These are phyloP conservation scores for Rhododendron williamsianum DNA, from an alignment of 148 eudicot species.

Conservation along the genomic window DNA sequence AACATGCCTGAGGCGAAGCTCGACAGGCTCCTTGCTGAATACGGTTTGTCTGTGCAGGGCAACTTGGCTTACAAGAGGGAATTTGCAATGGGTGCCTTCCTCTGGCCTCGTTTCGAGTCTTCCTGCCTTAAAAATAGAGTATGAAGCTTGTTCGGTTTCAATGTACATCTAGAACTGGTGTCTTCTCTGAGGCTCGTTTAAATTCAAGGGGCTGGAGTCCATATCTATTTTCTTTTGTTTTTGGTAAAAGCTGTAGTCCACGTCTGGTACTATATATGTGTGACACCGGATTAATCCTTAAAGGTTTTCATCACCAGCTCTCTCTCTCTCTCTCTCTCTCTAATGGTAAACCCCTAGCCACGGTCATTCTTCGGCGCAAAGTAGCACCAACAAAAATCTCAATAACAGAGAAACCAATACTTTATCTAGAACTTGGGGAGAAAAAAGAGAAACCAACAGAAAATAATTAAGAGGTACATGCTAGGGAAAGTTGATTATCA, in stretches of 20 bases:
- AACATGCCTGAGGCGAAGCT: constrained; percentile 49
- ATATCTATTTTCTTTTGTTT: background rate
- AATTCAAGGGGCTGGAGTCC: background rate
- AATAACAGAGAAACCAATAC: background rate
- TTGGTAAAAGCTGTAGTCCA: too few relatives aligned
- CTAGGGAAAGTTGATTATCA: background rate
- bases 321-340: background rate
- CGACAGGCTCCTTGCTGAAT: constrained; percentile 52
- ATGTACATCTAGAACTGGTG: background rate
- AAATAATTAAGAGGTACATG: background rate
- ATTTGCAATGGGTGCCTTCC: constrained; percentile 69
- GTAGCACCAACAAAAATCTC: background rate
- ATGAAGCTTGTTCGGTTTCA: background rate
- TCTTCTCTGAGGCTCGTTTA: background rate
- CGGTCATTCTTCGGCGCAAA: background rate
- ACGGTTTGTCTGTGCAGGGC: constrained; percentile 48
- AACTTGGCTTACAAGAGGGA: constrained; percentile 49
- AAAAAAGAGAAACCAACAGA: background rate
- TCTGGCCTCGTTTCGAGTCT: constrained; percentile 40
- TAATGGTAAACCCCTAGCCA: too few relatives aligned
- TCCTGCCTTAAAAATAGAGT: background rate
- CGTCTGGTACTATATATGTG: background rate
- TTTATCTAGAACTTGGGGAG: background rate
- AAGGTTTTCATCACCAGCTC: background rate
- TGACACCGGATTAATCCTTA: background rate